These are phyloP conservation scores for Plasmodium berghei DNA, from an alignment of 169 alveolate genomes.

Conservation along the genomic window DNA sequence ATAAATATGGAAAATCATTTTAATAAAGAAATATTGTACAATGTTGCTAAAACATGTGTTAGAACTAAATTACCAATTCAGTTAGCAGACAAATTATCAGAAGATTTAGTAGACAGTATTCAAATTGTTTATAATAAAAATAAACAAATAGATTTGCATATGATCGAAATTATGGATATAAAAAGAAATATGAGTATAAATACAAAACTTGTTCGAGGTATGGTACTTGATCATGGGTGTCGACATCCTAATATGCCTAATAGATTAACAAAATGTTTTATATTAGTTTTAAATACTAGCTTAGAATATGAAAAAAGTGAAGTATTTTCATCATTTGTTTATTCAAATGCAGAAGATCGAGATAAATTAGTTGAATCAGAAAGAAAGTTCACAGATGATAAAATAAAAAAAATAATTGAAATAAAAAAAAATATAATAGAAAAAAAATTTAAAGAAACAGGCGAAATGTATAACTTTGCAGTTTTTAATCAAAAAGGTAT, in stretches of 20 bases:
- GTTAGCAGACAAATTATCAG: conserved; percentile 95
- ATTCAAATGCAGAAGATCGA: conserved; percentile 97
- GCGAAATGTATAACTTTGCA: conserved; percentile 90
- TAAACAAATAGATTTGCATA: conserved; percentile 94
- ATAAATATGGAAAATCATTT: conserved; percentile 70
- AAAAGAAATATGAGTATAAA: conserved; percentile 96
- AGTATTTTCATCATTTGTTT: conserved; percentile 97
- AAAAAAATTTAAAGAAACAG: conserved; percentile 82
- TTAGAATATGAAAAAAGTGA: conserved; percentile 99
- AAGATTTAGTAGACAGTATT: conserved; percentile 96
- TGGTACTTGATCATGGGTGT: conserved; percentile 99
- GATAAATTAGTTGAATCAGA: conserved; percentile 96
- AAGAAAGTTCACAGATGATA: conserved; percentile 97
- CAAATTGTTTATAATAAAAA: conserved; percentile 77
- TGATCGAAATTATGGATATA: conserved; percentile 99
- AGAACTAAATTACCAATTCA: conserved; percentile 94
- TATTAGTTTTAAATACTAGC: conserved; percentile 97
- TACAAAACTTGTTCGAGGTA: conserved; percentile 92
- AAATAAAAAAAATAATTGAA: conserved; percentile 96
- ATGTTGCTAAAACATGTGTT: conserved; percentile 95
- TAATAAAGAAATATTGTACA: conserved; percentile 93
- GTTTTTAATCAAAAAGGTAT: conserved; percentile 99
- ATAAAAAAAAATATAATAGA: conserved; percentile 93
- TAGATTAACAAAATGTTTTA: conserved; percentile 95
- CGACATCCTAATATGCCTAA: conserved; percentile 99